Evolutionary conservation across 345 rosid genomes (phyloP).

Genomic region (Eucalyptus microcorys): DNA sequence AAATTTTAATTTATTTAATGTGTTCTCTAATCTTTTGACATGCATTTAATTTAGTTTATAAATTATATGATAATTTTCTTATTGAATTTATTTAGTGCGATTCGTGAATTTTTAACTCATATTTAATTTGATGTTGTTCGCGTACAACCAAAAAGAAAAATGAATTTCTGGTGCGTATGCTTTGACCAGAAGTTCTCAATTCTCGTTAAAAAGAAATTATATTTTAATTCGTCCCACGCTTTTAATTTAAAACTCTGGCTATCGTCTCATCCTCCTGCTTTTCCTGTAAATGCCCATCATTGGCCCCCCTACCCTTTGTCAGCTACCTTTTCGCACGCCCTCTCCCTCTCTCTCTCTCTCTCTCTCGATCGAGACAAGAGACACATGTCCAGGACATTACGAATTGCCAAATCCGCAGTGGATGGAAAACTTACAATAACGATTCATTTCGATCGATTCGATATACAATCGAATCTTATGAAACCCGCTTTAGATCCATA

Average conservation of each 20-base stretch:
- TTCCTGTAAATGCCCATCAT: not conserved
- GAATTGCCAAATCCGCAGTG: not conserved
- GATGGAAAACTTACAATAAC: not conserved
- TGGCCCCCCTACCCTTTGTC: not conserved
- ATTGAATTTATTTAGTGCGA: too few species aligned
- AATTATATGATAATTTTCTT: too few species aligned
- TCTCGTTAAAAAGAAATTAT: not conserved
- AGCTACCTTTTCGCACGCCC: not conserved
- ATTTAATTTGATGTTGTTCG: too few species aligned
- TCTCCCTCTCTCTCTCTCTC: not conserved
- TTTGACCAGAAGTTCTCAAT: not conserved
- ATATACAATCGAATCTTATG: not conserved
- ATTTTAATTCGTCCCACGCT: not conserved
- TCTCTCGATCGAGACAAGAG: not conserved
- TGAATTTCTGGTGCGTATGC: not conserved
- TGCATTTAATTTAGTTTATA: too few species aligned
- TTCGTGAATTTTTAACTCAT: too few species aligned
- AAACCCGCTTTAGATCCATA: not conserved
- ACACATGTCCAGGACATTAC: not conserved
- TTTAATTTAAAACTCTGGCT: not conserved
- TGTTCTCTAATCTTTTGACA: accelerated
- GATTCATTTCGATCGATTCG: not conserved
- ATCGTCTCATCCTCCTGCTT: not conserved
- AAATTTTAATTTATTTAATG: too few species aligned
- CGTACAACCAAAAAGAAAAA: too few species aligned